Conservation (phyloP, 805 yeast genomes). For the Candida wancherniae region DNA sequence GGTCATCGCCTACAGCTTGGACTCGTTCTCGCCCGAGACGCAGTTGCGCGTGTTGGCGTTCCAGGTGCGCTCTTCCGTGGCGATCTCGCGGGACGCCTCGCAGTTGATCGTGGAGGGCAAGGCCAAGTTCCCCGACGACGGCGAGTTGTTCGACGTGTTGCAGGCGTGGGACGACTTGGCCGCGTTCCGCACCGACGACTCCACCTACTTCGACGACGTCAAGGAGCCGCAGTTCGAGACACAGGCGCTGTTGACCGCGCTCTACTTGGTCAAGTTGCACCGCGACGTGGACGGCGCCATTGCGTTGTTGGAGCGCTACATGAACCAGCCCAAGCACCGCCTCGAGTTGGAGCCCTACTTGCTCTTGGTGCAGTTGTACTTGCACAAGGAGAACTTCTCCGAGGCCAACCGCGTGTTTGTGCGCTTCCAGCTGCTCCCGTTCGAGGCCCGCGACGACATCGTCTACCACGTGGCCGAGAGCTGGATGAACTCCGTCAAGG, state of each 20-base stretch:
- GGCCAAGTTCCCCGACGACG: conserved; percentile 29
- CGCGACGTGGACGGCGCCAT: conserved; percentile 37
- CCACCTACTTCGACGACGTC: conserved; percentile 40
- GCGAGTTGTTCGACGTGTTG: conserved; percentile 31
- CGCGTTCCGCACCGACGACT: conserved; percentile 40
- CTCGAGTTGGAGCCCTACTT: conserved; percentile 40
- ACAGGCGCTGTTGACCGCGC: conserved; percentile 38
- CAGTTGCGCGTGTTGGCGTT: conserved; percentile 37
- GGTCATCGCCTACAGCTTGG: conserved; percentile 35
- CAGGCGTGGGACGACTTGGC: conserved; percentile 41
- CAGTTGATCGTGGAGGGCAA: conserved; percentile 34
- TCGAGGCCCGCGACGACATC: conserved; percentile 53
- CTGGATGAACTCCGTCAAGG: conserved; percentile 45
- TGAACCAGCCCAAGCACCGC: conserved; percentile 15
- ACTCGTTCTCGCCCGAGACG: conserved; percentile 34
- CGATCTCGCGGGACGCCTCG: conserved; percentile 37
- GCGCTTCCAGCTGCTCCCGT: conserved; percentile 31
- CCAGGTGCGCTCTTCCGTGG: conserved; percentile 37
- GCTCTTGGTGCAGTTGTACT: conserved; percentile 36
- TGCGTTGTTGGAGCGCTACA: conserved; percentile 24
- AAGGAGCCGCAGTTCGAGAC: conserved; percentile 31
- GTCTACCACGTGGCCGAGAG: conserved; percentile 77
- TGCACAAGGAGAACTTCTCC: conserved; percentile 32
- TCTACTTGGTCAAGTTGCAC: conserved; percentile 33
- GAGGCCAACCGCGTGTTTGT: conserved; percentile 31